phyloP scores from a whole-genome alignment of 176 grass and related monocot genomes.

The Guadua angustifolia region DNA sequence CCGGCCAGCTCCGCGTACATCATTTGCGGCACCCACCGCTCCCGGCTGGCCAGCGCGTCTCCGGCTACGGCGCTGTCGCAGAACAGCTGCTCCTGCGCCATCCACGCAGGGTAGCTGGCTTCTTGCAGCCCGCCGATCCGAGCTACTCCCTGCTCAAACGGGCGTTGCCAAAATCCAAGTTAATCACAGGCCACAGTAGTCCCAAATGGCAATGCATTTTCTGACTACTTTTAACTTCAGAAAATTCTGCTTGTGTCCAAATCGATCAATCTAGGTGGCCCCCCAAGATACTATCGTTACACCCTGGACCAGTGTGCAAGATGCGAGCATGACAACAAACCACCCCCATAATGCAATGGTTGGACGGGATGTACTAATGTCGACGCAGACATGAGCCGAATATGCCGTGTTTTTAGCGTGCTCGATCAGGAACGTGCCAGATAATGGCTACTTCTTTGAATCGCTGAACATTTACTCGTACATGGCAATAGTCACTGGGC shows the following conservation, averaged over 20 bases:
- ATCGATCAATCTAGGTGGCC: constrained; percentile 9
- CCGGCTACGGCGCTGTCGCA: constrained; percentile 26
- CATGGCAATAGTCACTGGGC: background rate
- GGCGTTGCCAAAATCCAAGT: constrained; percentile 11
- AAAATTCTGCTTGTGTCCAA: background rate
- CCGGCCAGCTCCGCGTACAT: constrained; percentile 41
- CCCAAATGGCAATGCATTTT: background rate
- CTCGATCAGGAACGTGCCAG: constrained; percentile 11
- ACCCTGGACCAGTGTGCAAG: constrained; percentile 41
- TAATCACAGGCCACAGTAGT: background rate
- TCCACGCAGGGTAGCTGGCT: constrained; percentile 46
- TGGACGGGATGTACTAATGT: constrained; percentile 46
- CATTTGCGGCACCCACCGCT: constrained; percentile 64
- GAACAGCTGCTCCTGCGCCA: constrained; percentile 58
- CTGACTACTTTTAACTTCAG: background rate
- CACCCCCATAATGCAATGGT: constrained; percentile 42
- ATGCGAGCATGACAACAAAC: constrained; percentile 32
- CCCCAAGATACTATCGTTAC: constrained; percentile 5
- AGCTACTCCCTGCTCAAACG: constrained; percentile 48
- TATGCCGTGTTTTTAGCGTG: background rate
- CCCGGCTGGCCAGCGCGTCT: constrained; percentile 15
- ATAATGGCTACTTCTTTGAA: background rate
- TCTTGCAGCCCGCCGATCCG: constrained; percentile 22
- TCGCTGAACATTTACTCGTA: background rate
- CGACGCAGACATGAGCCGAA: constrained; percentile 35